phyloP scores from a whole-genome alignment of 1,284 basidiomycete genomes.

The Earliella scabrosa region DNA sequence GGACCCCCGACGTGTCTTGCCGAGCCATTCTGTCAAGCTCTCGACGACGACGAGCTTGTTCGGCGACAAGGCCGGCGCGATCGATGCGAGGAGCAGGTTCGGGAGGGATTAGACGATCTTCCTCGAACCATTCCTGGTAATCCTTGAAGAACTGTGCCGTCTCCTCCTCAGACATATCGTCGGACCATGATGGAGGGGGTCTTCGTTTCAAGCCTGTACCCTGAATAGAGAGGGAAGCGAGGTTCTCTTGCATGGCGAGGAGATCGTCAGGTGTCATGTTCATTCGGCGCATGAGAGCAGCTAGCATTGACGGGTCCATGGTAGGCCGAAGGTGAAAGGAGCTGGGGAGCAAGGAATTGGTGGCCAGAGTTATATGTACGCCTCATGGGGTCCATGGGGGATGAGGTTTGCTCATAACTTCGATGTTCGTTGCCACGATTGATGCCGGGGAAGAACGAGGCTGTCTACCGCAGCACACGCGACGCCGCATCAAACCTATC shows the following conservation, averaged over 20 bases:
- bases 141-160: slow-evolving; percentile 6
- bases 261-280: background rate
- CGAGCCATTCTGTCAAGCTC: slow-evolving; percentile 4
- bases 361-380: background rate
- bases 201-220: background rate
- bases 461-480: slow-evolving; percentile 1
- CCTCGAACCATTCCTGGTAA: slow-evolving; percentile 19
- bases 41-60: slow-evolving; percentile 10
- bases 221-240: background rate
- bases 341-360: background rate
- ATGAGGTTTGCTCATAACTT: background rate
- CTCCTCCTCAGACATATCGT: slow-evolving; percentile 6
- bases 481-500: slow-evolving; percentile 16
- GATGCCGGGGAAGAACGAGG: background rate
- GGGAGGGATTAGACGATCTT: slow-evolving; percentile 15
- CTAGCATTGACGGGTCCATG: slow-evolving; percentile 12
- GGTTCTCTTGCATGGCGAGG: background rate
- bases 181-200: slow-evolving; percentile 7
- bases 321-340: background rate
- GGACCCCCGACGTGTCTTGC: background rate
- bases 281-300: slow-evolving; percentile 1
- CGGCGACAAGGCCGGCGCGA: slow-evolving; percentile 4
- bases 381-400: slow-evolving; percentile 5
- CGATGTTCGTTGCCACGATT: no score
- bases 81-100: slow-evolving; percentile 7